These are phyloP conservation scores for Colletotrichum nymphaeae DNA, from an alignment of 2,329 filamentous ascomycete genomes.

Conservation along the genomic window DNA sequence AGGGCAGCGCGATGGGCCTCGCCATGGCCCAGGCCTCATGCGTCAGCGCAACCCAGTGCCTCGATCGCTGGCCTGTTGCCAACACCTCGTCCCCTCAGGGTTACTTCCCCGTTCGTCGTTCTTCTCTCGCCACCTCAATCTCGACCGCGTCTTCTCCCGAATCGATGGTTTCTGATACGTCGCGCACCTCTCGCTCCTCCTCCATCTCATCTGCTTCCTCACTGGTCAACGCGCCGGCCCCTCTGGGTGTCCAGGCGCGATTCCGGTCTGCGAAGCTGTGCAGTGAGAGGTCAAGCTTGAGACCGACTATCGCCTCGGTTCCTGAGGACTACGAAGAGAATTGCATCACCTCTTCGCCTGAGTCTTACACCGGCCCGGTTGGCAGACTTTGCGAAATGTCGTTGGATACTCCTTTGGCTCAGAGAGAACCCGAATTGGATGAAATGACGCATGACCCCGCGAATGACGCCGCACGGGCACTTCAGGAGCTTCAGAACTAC, in stretches of 20 bases:
- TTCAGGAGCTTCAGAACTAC: constrained; percentile 71
- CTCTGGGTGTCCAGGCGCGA: constrained; percentile 71
- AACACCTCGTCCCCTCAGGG: constrained; percentile 64
- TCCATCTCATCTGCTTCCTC: constrained; percentile 74
- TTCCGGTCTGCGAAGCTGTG: constrained; percentile 70
- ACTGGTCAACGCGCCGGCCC: constrained; percentile 68
- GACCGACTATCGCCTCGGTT: constrained; percentile 65
- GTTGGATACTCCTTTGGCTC: constrained; percentile 58
- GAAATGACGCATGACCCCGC: constrained; percentile 54
- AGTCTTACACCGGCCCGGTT: constrained; percentile 65
- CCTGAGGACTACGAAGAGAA: constrained; percentile 66
- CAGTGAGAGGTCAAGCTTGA: constrained; percentile 65
- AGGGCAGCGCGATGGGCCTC: constrained; percentile 67
- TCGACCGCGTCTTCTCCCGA: constrained; percentile 74
- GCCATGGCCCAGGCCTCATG: constrained; percentile 68
- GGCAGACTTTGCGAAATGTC: constrained; percentile 63
- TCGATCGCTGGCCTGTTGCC: constrained; percentile 64
- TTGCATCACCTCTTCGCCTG: constrained; percentile 65
- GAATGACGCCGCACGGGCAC: constrained; percentile 66
- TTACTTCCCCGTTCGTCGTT: constrained; percentile 64
- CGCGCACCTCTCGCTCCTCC: constrained; percentile 71
- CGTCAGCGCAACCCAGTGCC: constrained; percentile 56
- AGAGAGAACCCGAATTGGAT: constrained; percentile 60
- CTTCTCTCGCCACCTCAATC: constrained; percentile 71
- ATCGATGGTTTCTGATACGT: constrained; percentile 74